Evolutionary conservation across 345 rosid species (phyloP).

Genomic region (Eucalyptus pauciflora): DNA sequence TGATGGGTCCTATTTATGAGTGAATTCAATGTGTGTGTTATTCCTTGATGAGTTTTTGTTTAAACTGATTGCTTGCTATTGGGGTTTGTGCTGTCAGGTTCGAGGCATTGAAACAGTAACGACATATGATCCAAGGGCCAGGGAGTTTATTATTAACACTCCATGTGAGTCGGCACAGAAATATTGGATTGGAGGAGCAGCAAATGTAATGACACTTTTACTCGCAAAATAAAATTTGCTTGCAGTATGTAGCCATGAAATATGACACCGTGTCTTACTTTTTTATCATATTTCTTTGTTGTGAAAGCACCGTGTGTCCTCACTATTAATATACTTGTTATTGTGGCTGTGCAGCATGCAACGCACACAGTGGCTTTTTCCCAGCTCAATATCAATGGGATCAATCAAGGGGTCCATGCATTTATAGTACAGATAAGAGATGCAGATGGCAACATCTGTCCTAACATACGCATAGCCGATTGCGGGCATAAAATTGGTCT

Average conservation of each 20-base stretch:
- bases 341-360: slow-evolving; percentile 55
- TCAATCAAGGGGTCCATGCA: slow-evolving; percentile 90
- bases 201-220: slow-evolving; percentile 33
- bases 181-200: slow-evolving; percentile 98
- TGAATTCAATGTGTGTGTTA: background rate
- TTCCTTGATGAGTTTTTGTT: background rate
- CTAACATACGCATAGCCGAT: slow-evolving; percentile 73
- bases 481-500: slow-evolving; percentile 94
- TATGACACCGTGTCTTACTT: background rate
- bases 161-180: slow-evolving; percentile 98
- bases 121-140: slow-evolving; percentile 54
- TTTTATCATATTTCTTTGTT: background rate
- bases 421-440: slow-evolving; percentile 81
- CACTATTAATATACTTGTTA: background rate
- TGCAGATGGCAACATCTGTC: slow-evolving; percentile 59
- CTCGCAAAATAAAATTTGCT: background rate
- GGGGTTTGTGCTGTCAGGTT: slow-evolving; percentile 32
- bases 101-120: slow-evolving; percentile 89
- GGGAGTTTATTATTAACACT: slow-evolving; percentile 78
- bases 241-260: background rate
- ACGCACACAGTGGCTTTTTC: slow-evolving; percentile 89
- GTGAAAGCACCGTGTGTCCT: background rate
- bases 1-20: background rate
- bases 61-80: background rate
- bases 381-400: slow-evolving; percentile 69